Evolutionary conservation across 805 yeast genomes (phyloP), one percentile per base, ranked within the genome.

Genomic region (Saturnispora diversa): DNA sequence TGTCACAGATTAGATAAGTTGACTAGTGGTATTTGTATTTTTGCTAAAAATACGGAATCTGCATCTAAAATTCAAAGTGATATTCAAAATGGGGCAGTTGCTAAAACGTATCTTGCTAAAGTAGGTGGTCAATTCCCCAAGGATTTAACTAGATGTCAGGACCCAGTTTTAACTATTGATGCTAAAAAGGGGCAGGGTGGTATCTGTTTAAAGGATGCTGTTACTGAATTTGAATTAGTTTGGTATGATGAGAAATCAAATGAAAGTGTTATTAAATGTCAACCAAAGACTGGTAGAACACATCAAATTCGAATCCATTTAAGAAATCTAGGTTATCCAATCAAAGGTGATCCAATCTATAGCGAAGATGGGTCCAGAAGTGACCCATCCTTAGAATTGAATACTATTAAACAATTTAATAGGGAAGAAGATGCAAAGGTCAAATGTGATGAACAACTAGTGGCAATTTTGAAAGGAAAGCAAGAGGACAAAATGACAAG

Each of bases 251-350:
- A 43, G 1, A 40, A 45, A 1, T 33, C 49, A 25, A 44, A 61
- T 40, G 51, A 72, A 42, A 70, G 75, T 46, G 52, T 74, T 1
- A 74, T 75, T 2, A 41, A 51, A 41, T 75, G 80, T 46, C 53
- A 51, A 31, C 79, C 80, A 0, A 44, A 68, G 6, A 70, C 77
- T 1, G 80, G 80, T 0, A 60, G 70, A 45, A 72, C 72, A 53
- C 80, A 75, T 54, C 80, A 75, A 52, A 73, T 75, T 20, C 57
- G 80, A 10, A 71, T 75, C 5, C 80, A 75, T 52, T 53, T 75
- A 10, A 53, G 76, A 17, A 68, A 72, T 46, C 36, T 74, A 45
- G 68, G 69, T 0, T 52, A 46, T 44, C 64, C 66, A 2, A 63
- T 63, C 3, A 51, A 44, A 6, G 63, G 63, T 34, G 68, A 63